A percentile compares a stretch with the other conserved stretches of the same genome.
Evolutionary conservation across 2,329 filamentous ascomycete genomes (phyloP).

Genomic region (Trichoderma atroviride): DNA sequence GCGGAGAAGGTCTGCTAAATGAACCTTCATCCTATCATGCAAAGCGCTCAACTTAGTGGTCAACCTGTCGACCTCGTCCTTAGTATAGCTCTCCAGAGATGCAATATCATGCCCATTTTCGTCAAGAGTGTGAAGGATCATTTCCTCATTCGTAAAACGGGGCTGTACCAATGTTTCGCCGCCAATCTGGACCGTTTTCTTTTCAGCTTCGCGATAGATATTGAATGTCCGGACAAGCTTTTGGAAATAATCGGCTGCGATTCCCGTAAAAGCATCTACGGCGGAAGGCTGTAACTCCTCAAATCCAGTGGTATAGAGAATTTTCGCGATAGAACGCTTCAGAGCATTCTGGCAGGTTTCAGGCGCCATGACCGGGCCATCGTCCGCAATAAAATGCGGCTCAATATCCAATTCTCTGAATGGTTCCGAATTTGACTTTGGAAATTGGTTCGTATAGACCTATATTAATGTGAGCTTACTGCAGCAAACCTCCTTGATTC

Average conservation of each 20-base stretch:
- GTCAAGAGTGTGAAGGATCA: slow-evolving; percentile 80
- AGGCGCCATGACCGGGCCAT: slow-evolving; percentile 83
- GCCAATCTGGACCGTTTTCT: slow-evolving; percentile 56
- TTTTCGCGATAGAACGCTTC: slow-evolving; percentile 87
- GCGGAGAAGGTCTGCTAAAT: slow-evolving; percentile 89
- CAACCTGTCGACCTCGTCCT: slow-evolving; percentile 89
- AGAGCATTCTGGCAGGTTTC: slow-evolving; percentile 81
- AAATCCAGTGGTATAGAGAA: slow-evolving; percentile 95
- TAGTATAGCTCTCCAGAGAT: slow-evolving; percentile 80
- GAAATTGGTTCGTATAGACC: slow-evolving; percentile 98
- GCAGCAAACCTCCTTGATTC: background rate
- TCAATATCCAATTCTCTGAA: slow-evolving; percentile 86
- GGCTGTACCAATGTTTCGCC: slow-evolving; percentile 51
- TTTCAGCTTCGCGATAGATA: slow-evolving; percentile 81
- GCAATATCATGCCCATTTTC: slow-evolving; percentile 84
- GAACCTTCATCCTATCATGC: slow-evolving; percentile 91
- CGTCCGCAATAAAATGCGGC: slow-evolving; percentile 85
- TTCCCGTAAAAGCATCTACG: slow-evolving; percentile 84
- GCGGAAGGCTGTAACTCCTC: slow-evolving; percentile 97
- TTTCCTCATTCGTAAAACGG: slow-evolving; percentile 80
- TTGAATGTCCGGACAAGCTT: slow-evolving; percentile 81
- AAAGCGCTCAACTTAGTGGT: slow-evolving; percentile 77
- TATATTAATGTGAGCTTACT: slow-evolving; percentile 39
- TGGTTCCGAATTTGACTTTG: slow-evolving; percentile 89
- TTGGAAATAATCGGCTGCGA: slow-evolving; percentile 85